phyloP scores from a whole-genome alignment of 2,329 filamentous ascomycete species.

The Aspergillus piperis region DNA sequence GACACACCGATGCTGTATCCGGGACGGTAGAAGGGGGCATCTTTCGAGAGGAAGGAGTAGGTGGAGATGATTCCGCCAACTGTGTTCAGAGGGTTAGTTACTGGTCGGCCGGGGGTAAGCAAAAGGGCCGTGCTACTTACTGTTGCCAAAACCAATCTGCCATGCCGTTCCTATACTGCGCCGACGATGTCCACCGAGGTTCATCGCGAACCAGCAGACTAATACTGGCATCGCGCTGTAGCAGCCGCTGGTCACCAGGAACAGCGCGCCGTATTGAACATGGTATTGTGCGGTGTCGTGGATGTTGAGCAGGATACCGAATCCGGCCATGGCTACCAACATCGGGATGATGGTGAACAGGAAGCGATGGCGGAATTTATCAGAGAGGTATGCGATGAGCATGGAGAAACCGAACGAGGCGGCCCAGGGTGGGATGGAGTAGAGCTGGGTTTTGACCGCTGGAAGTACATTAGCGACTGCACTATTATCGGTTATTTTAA shows the following conservation, averaged over 20 bases:
- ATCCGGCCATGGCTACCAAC: slow-evolving; percentile 68
- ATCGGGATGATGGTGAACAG: slow-evolving; percentile 70
- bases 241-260: slow-evolving; percentile 74
- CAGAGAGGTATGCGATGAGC: slow-evolving; percentile 69
- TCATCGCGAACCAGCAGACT: slow-evolving; percentile 81
- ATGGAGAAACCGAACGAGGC: slow-evolving; percentile 78
- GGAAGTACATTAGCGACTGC: neutral
- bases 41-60: slow-evolving; percentile 21
- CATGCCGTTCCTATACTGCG: slow-evolving; percentile 70
- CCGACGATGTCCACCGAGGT: slow-evolving; percentile 70
- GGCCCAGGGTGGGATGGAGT: slow-evolving; percentile 61
- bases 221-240: slow-evolving; percentile 86
- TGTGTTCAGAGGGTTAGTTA: neutral
- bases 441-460: slow-evolving; percentile 54
- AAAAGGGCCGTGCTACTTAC: neutral
- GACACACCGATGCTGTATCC: slow-evolving; percentile 22
- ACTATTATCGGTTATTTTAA: neutral
- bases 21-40: slow-evolving; percentile 19
- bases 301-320: slow-evolving; percentile 70
- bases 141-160: slow-evolving; percentile 70
- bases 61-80: slow-evolving; percentile 22
- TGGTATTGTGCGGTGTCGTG: slow-evolving; percentile 60
- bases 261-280: slow-evolving; percentile 76
- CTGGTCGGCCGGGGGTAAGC: neutral
- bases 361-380: slow-evolving; percentile 73